Conservation (phyloP, 1,284 basidiomycete species). For the Ustilago crameri region DNA sequence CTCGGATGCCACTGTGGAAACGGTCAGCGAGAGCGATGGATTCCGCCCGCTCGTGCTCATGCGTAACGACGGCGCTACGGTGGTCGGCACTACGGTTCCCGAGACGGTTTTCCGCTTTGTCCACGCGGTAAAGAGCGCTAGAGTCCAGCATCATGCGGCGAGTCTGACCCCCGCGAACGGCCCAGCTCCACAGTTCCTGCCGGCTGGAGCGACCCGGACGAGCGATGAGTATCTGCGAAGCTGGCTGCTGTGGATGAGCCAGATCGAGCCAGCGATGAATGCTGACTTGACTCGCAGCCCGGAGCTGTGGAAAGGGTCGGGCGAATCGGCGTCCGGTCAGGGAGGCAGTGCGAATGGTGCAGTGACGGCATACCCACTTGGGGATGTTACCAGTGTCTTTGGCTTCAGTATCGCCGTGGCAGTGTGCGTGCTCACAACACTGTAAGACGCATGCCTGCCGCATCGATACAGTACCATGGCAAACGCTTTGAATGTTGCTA, state of each 20-base stretch:
- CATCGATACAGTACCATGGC: no score
- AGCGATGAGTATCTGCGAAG: conserved; percentile 34
- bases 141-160: conserved; percentile 23
- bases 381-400: neutral
- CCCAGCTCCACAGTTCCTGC: conserved; percentile 18
- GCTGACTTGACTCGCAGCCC: conserved; percentile 31
- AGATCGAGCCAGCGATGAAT: conserved; percentile 23
- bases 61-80: conserved; percentile 44
- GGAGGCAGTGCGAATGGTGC: neutral
- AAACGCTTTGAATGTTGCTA: neutral
- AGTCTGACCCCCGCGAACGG: conserved; percentile 7
- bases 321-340: neutral
- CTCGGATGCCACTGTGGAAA: conserved; percentile 1
- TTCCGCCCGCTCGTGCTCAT: conserved; percentile 47
- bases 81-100: conserved; percentile 27
- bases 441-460: conserved; percentile 2
- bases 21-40: conserved; percentile 20
- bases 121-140: conserved; percentile 35
- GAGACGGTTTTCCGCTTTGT: conserved; percentile 40
- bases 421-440: neutral
- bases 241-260: conserved; percentile 42
- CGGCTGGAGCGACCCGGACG: conserved; percentile 14
- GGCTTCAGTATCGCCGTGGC: neutral
- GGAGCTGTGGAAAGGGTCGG: conserved; percentile 27
- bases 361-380: neutral